Conservation (phyloP, 768 basidiomycete genomes). For the Pholiota microspora region DNA sequence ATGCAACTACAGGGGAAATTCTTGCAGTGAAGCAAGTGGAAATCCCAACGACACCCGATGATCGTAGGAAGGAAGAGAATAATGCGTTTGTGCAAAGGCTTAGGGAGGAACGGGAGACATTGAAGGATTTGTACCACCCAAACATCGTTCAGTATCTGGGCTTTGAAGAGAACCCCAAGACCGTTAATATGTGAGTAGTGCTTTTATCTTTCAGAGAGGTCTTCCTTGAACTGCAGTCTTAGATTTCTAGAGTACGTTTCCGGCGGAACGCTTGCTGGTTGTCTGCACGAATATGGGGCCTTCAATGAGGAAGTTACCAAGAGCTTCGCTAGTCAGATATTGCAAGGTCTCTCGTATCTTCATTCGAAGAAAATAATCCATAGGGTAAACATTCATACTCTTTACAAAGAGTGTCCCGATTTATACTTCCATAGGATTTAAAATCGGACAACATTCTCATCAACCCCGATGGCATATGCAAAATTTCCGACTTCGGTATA, state of each 20-base stretch:
- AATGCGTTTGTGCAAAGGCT: constrained; percentile 71
- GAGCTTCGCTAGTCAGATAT: constrained; percentile 83
- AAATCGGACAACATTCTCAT: constrained; percentile 96
- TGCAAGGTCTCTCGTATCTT: constrained; percentile 83
- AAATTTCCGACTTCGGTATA: constrained; percentile 96
- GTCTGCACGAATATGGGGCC: constrained; percentile 73
- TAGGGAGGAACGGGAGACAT: constrained; percentile 81
- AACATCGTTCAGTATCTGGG: constrained; percentile 94
- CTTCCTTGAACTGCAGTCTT: constrained; percentile 8
- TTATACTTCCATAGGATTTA: constrained; percentile 55
- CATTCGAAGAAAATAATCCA: constrained; percentile 85
- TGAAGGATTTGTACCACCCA: constrained; percentile 85
- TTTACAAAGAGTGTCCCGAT: background rate
- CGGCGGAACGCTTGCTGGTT: constrained; percentile 85
- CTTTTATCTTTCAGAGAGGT: background rate
- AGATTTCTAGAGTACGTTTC: constrained; percentile 97
- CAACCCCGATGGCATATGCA: constrained; percentile 80
- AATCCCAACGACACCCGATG: constrained; percentile 69
- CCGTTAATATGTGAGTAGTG: constrained; percentile 72
- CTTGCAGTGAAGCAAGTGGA: constrained; percentile 98
- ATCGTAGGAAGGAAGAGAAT: constrained; percentile 60
- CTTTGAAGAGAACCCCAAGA: constrained; percentile 71
- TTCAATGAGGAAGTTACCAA: constrained; percentile 85
- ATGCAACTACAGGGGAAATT: constrained; percentile 87
- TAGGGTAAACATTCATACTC: constrained; percentile 46